Base-by-base conservation (phyloP, 305 asterid species). In the Plantago lanceolata region DNA sequence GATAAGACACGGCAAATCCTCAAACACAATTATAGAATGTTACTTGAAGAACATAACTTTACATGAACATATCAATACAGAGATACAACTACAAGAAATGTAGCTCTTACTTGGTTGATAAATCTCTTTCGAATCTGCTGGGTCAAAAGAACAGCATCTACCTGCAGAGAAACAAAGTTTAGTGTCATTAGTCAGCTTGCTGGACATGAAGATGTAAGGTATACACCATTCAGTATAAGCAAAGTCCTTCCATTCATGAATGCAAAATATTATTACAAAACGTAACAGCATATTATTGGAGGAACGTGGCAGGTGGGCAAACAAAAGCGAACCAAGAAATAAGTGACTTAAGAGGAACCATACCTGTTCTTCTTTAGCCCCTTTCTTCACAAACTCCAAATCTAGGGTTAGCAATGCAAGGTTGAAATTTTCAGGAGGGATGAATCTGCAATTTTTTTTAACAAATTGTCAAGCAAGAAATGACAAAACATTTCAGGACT, bases 321-420 rank as follows among this genome's bases (percentile, higher is more conserved):
- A 57, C 44, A 8, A 66, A 18, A 19, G 55, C 0, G 57, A 57
- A 52, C 4, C 54, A 19, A 50, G 40, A 24, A 24, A 67, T 35
- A n/a, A 62, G 35, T 53, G 40, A 40, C 61, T 51, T 48, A 64
- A 21, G 44, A 45, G 65, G 67, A 67, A 66, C 29, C 43, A 70
- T 68, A 93, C 99, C 77, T 79, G 90, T 70, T 90, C 99, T 0
- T 94, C 99, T 81, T 73, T 94, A 43, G 94, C 73, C 64, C 90
- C 96, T 71, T 81, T 94, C 85, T 86, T 90, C 64, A 94, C 91
- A 76, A 90, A 94, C 85, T 94, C 99, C 87, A 94, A 81, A 69
- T 94, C 99, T 17, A 94, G 81, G 21, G 88, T 84, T 49, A 94
- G 85, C 83, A 94, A 69, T 24, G 97, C 90, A 51, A 88, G 83